Conservation (phyloP, 306 rosid species). For the Echinosophora koreensis region DNA sequence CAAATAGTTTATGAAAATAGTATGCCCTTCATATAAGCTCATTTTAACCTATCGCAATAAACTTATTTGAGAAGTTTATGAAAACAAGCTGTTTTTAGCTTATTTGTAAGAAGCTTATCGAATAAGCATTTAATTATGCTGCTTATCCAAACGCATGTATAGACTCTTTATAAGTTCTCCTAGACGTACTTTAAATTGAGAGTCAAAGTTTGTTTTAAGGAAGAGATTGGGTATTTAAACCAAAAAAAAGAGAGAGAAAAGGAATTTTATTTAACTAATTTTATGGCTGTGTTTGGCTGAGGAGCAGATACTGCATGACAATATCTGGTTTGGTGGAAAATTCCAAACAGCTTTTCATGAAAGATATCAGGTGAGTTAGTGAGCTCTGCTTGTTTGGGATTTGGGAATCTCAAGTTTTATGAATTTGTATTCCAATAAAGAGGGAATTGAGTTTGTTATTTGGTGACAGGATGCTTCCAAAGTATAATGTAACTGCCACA, state of each 20-base stretch:
- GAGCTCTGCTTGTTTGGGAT: constrained; percentile 6
- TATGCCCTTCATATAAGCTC: too few species aligned
- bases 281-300: constrained; percentile 33
- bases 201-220: too few species aligned
- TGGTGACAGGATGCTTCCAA: constrained; percentile 81
- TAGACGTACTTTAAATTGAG: too few species aligned
- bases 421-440: neutral
- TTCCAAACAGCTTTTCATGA: constrained; percentile 70
- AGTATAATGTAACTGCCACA: constrained; percentile 81
- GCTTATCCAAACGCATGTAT: too few species aligned
- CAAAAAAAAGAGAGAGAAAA: neutral
- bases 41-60: too few species aligned
- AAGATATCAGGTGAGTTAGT: constrained; percentile 75
- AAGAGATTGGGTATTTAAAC: neutral
- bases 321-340: constrained; percentile 68
- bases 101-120: too few species aligned
- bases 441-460: constrained; percentile 42
- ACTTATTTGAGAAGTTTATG: too few species aligned
- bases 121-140: too few species aligned
- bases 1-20: too few species aligned
- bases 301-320: constrained; percentile 67
- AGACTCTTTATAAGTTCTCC: too few species aligned
- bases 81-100: too few species aligned
- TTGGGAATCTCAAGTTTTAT: neutral
- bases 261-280: constrained; percentile 15